phyloP scores from a whole-genome alignment of 495 filamentous ascomycete species.

The Oleoguttula mirabilis region DNA sequence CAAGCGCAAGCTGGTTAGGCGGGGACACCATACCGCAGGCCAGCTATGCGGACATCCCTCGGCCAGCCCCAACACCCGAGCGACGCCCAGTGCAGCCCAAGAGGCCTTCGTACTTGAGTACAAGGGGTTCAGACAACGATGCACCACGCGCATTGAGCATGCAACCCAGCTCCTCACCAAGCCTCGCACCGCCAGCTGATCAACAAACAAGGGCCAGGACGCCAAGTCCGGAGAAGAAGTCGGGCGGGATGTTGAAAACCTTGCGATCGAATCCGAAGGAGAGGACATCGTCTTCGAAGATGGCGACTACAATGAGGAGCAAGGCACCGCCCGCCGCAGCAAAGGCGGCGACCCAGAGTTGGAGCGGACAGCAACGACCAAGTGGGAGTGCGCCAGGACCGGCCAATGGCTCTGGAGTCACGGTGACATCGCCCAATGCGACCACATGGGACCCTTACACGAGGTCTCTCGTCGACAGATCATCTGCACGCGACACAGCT shows the following conservation, averaged over 20 bases:
- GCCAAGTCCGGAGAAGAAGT: constrained; percentile 67
- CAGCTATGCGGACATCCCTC: constrained; percentile 63
- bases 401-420: neutral
- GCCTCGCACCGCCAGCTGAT: constrained; percentile 13
- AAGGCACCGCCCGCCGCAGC: constrained; percentile 45
- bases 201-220: constrained; percentile 39
- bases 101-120: constrained; percentile 35
- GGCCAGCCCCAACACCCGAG: constrained; percentile 48
- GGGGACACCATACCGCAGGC: constrained; percentile 70
- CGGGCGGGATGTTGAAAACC: constrained; percentile 68
- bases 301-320: constrained; percentile 19
- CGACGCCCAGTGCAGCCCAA: constrained; percentile 28
- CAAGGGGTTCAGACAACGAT: constrained; percentile 39
- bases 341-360: constrained; percentile 80
- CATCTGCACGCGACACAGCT: neutral
- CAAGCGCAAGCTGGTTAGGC: constrained; percentile 32
- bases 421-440: constrained; percentile 1
- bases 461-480: constrained; percentile 14
- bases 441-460: constrained; percentile 22
- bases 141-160: constrained; percentile 16
- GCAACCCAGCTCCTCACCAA: constrained; percentile 10
- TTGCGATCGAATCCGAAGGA: constrained; percentile 55
- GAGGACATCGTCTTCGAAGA: constrained; percentile 38
- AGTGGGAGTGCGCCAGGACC: constrained; percentile 4
- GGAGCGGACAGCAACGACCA: constrained; percentile 32